Base-by-base conservation (phyloP, 1,284 basidiomycete genomes). In the Jaminaea rosea region DNA sequence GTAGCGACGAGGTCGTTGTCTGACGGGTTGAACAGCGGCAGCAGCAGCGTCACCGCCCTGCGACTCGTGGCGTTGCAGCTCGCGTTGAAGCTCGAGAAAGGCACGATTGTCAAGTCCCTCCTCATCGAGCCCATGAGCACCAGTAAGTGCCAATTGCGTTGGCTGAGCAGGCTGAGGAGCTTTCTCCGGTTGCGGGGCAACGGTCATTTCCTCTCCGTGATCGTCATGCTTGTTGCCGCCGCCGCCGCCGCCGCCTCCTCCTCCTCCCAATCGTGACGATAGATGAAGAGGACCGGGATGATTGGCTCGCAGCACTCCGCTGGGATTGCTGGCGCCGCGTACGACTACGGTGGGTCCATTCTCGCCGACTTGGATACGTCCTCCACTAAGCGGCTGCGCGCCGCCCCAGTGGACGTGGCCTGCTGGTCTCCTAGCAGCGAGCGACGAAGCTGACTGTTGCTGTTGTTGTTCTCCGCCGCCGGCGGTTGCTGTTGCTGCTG, bases 241-340 rank as follows among this genome's bases (percentile, higher is more conserved):
- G 48, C 36, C 9, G 53, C 21, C 7, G 46, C 39, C 15, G 23
- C 31, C 39, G 62, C 50, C 11, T 50, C 46, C 10, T 52, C 28
- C 0, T 54, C 47, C 0, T 60, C 58, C 26, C 61, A 55, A 9
- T n/a, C 63, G 62, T 19, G 58, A 45, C 1, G 59, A 60, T 11
- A 72, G 54, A 36, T 62, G 60, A 32, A 73, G 65, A 6, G 64
- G 67, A 1, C 70, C 70, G 6, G 70, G 70, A 29, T 72, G 69
- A 29, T 63, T 56, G 15, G 55, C 49, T 0, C 70, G 52, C 19
- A 58, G 53, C 5, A 71, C 52, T 10, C 58, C 47, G 15, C 46
- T 17, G 19, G 52, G 32, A 17, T 21, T 37, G 13, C 51, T 45
- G 21, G 53, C 50, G 46, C 52, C 59, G n/a, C 63, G 52, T 19